phyloP scores from a whole-genome alignment of 805 yeast species.

The Candida nitratophila region DNA sequence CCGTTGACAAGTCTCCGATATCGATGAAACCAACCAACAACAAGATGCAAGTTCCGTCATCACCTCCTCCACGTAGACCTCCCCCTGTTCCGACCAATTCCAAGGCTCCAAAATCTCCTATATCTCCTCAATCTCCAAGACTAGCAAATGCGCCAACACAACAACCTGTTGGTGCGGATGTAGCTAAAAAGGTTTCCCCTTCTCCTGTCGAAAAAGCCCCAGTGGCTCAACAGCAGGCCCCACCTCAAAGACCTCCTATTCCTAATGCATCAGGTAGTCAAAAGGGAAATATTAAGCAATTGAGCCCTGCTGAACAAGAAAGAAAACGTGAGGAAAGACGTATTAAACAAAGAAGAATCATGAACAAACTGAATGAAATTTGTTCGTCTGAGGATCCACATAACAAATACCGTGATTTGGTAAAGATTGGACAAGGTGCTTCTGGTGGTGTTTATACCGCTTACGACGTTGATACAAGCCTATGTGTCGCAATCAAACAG shows the following conservation, averaged over 20 bases:
- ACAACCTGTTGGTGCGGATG: not conserved
- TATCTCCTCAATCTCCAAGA: not conserved
- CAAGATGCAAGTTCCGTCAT: not conserved
- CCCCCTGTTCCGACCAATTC: not conserved
- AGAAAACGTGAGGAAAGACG: constrained; percentile 70
- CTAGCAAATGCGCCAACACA: not conserved
- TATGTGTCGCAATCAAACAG: constrained; percentile 88
- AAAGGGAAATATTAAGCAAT: constrained; percentile 15
- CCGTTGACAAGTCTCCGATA: not conserved
- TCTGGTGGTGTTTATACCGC: constrained; percentile 96
- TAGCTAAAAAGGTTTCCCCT: too few species aligned
- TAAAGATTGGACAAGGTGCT: constrained; percentile 96
- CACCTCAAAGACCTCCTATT: constrained; percentile 18
- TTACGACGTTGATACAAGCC: constrained; percentile 45
- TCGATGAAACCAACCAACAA: not conserved
- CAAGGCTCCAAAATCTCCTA: not conserved
- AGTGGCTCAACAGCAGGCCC: constrained; percentile 6
- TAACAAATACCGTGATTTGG: constrained; percentile 54
- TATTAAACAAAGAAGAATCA: constrained; percentile 56
- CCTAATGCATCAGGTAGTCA: constrained; percentile 20
- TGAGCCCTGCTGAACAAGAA: constrained; percentile 53
- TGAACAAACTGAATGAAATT: constrained; percentile 63
- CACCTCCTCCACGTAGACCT: not conserved
- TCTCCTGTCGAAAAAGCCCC: too few species aligned
- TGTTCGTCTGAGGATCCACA: constrained; percentile 86